Base-by-base conservation (phyloP, 2,329 filamentous ascomycete species). In the Fusarium tanahbumbuense region DNA sequence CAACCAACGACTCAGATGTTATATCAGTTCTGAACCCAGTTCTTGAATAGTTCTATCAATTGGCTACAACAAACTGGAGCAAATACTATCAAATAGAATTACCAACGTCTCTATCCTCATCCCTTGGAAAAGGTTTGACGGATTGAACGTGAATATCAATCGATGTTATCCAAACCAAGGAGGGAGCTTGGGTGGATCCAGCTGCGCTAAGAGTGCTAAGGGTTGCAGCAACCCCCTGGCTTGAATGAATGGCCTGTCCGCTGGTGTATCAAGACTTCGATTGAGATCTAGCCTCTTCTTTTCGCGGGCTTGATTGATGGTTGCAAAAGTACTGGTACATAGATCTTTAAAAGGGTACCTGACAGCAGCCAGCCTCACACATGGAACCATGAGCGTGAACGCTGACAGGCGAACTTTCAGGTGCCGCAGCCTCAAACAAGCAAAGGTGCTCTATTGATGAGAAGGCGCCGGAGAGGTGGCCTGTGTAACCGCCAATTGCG, bases 111-210 rank as follows among this genome's bases (percentile, higher is more conserved):
- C n/a, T 7, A 11, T 37, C 34, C n/a, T 3, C 23, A 16, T 32
- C 22, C 18, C 34, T 5, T 37, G 18, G 18, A 37, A 34, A 27
- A 44, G 13, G 27, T 5, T 12, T 56, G 48, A 48, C 41, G 52
- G 41, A 57, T 47, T 20, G 60, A 40, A 49, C 15, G 34, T 56
- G 46, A 45, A 60, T 52, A 47, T 53, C 59, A 60, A 64, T 48
- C 40, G 46, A 56, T 40, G 37, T 60, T 50, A 23, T 53, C 49
- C 60, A 57, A 52, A 57, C 60, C 60, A 67, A 66, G 72, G 66
- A 72, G 67, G 73, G 66, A 76, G 73, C 75, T 76, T 65, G 65
- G 58, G 75, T 76, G 75, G 75, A 61, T 53, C 54, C 30, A 34
- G 54, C 56, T 66, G 61, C 54, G 47, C 61, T 60, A 65, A 66